Evolutionary conservation across 371 early-diverging fungal genomes (phyloP).

Genomic region (Mortierella sp.): DNA sequence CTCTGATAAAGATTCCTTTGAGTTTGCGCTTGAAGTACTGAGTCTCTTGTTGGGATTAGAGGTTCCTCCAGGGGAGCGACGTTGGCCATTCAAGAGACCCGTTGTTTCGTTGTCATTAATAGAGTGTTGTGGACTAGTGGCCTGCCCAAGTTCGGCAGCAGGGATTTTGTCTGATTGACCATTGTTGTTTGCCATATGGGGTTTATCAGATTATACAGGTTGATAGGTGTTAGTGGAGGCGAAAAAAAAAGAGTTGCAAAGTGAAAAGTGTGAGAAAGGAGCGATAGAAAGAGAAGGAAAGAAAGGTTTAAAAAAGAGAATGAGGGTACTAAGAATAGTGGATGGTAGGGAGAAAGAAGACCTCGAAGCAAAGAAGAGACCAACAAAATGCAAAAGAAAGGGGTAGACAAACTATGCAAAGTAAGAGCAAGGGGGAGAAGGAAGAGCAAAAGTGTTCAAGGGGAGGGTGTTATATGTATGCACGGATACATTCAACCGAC

Average conservation of each 20-base stretch:
- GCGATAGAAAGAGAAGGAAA: not conserved
- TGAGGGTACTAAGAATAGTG: too few relatives aligned
- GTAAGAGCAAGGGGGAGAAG: too few relatives aligned
- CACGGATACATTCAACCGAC: too few relatives aligned
- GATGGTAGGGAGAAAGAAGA: not conserved
- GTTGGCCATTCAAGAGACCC: slow-evolving; percentile 5
- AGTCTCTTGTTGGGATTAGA: slow-evolving; percentile 9
- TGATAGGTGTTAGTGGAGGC: not conserved
- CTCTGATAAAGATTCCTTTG: slow-evolving; percentile 24
- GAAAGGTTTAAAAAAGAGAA: not conserved
- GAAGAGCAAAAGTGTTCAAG: too few relatives aligned
- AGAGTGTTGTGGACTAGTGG: slow-evolving; percentile 10
- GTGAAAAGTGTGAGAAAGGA: not conserved
- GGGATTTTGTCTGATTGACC: slow-evolving; percentile 13
- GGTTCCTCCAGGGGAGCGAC: not conserved
- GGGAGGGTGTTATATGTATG: too few relatives aligned
- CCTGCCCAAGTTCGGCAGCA: slow-evolving; percentile 36
- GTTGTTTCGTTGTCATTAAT: slow-evolving; percentile 20
- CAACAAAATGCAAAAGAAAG: not conserved
- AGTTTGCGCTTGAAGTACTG: slow-evolving; percentile 1
- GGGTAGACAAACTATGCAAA: not conserved
- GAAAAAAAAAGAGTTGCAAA: not conserved
- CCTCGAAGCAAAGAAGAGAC: not conserved
- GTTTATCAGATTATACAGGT: not conserved
- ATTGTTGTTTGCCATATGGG: not conserved